Evolutionary conservation across 2,329 filamentous ascomycete species (phyloP).

Genomic region (Gnomoniopsis sp.): DNA sequence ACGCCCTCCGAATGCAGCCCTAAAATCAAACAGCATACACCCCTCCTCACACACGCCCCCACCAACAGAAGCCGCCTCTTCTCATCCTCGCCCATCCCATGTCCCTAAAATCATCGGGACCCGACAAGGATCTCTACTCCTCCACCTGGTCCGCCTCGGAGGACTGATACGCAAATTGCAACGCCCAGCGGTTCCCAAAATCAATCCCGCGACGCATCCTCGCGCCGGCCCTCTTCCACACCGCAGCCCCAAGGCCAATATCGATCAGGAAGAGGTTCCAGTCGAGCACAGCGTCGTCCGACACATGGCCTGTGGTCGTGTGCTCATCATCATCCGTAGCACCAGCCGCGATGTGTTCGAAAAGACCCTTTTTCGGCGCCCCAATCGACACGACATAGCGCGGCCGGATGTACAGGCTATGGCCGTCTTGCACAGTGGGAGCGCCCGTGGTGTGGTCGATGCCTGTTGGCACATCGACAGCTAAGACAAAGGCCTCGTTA

Average conservation of each 20-base stretch:
- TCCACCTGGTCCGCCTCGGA: conserved; percentile 23
- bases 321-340: conserved; percentile 45
- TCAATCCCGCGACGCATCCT: conserved; percentile 80
- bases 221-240: conserved; percentile 81
- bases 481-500: conserved; percentile 75
- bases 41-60: too few species aligned
- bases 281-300: conserved; percentile 42
- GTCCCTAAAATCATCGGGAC: too few species aligned
- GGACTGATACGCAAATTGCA: conserved; percentile 60
- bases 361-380: conserved; percentile 78
- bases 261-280: conserved; percentile 86
- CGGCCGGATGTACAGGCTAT: conserved; percentile 74
- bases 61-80: too few species aligned
- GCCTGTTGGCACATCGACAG: conserved; percentile 88
- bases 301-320: conserved; percentile 25
- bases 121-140: conserved; percentile 7
- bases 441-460: conserved; percentile 75
- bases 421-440: conserved; percentile 66
- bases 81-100: too few species aligned
- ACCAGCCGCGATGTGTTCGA: conserved; percentile 69
- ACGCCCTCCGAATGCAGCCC: too few species aligned
- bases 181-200: conserved; percentile 83
- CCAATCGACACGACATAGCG: conserved; percentile 83
- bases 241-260: conserved; percentile 76
- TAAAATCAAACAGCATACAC: too few species aligned